These are phyloP conservation scores for Polysphondylium violaceum DNA, from an alignment of 78 protist species.

Conservation along the genomic window DNA sequence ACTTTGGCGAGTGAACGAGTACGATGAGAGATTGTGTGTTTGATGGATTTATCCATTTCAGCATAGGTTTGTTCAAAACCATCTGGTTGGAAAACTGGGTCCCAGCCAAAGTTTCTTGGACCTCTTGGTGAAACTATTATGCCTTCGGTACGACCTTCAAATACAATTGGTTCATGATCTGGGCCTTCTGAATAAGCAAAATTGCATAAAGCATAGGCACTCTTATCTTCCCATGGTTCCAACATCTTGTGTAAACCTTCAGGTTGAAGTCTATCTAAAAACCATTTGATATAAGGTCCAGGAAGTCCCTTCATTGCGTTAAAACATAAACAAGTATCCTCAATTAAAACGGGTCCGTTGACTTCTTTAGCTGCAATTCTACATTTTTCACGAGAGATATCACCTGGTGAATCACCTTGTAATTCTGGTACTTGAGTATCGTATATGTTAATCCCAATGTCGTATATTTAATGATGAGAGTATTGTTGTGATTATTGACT, in stretches of 20 bases:
- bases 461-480: too few relatives aligned
- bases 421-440: constrained; percentile 93
- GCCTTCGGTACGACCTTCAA: constrained; percentile 90
- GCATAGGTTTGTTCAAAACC: constrained; percentile 90
- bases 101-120: constrained; percentile 93
- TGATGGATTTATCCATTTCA: constrained; percentile 89
- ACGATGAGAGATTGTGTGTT: constrained; percentile 96
- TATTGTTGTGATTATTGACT: background rate
- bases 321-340: constrained; percentile 98
- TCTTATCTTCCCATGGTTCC: constrained; percentile 91
- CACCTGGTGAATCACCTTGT: constrained; percentile 97
- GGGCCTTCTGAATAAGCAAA: constrained; percentile 92
- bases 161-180: constrained; percentile 85
- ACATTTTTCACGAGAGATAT: constrained; percentile 90
- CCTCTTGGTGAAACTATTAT: constrained; percentile 94
- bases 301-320: constrained; percentile 97
- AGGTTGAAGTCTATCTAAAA: constrained; percentile 94
- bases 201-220: constrained; percentile 96
- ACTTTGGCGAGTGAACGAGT: constrained; percentile 83
- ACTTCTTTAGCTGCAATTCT: constrained; percentile 88
- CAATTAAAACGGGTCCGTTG: constrained; percentile 93
- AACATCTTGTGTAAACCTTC: constrained; percentile 94
- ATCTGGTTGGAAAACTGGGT: constrained; percentile 95
- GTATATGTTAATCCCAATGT: too few relatives aligned
- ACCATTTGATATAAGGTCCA: constrained; percentile 97